A percentile compares a stretch with the other conserved stretches of the same genome.
phyloP scores from a whole-genome alignment of 148 eudicot species.

The Persicaria maculosa region DNA sequence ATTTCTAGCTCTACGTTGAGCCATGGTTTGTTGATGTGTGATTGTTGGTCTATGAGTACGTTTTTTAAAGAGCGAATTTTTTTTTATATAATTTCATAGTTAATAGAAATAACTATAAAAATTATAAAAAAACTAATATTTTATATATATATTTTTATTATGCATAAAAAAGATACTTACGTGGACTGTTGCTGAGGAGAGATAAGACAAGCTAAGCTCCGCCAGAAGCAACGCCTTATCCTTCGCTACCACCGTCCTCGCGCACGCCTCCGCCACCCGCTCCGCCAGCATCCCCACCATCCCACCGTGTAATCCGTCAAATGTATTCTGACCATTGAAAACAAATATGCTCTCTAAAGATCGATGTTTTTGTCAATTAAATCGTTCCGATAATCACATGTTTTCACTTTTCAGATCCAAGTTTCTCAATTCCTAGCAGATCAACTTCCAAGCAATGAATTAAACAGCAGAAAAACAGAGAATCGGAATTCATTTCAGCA shows the following conservation, averaged over 20 bases:
- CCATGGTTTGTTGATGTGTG: too few species aligned
- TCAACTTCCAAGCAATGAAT: neutral
- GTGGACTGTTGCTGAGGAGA: slow-evolving; percentile 56
- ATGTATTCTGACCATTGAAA: neutral
- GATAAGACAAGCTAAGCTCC: slow-evolving; percentile 62
- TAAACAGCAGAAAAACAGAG: too few species aligned
- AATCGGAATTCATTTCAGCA: neutral
- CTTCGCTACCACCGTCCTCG: slow-evolving; percentile 68
- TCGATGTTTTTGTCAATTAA: too few species aligned
- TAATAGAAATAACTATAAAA: too few species aligned
- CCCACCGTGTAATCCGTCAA: slow-evolving; percentile 75
- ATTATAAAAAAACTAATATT: too few species aligned
- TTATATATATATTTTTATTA: neutral
- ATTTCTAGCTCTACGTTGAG: too few species aligned
- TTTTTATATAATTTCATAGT: too few species aligned
- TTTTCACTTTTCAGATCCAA: neutral
- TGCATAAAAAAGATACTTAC: slow-evolving; percentile 26
- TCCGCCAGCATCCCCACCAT: slow-evolving; percentile 62
- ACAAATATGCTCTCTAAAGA: neutral
- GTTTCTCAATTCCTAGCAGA: neutral
- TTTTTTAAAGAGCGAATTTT: too few species aligned
- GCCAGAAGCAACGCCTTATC: slow-evolving; percentile 68
- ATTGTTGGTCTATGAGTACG: too few species aligned
- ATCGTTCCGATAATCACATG: neutral
- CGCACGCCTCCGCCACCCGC: slow-evolving; percentile 65